phyloP scores from a whole-genome alignment of 129 eudicot species.

The Pittosporum tobira region DNA sequence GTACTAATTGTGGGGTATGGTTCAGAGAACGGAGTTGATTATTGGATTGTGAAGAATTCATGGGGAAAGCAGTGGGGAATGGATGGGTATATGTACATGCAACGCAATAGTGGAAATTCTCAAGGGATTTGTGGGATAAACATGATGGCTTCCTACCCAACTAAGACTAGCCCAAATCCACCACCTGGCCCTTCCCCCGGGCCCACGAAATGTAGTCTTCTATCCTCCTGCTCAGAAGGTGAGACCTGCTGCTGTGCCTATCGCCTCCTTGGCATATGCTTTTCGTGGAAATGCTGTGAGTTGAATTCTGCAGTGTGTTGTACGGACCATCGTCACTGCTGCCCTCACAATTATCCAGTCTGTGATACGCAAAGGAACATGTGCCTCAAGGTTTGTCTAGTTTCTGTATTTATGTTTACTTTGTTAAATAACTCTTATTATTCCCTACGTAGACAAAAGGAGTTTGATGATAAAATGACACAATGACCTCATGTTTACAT shows the following conservation, averaged over 20 bases:
- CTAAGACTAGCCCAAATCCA: constrained; percentile 82
- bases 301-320: constrained; percentile 75
- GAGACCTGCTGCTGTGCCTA: constrained; percentile 84
- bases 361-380: constrained; percentile 51
- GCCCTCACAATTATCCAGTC: constrained; percentile 89
- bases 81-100: constrained; percentile 76
- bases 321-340: constrained; percentile 62
- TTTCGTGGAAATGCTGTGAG: constrained; percentile 82
- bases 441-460: background rate
- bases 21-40: constrained; percentile 75
- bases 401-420: background rate
- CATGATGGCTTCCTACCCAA: constrained; percentile 85
- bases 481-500: background rate
- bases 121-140: constrained; percentile 80
- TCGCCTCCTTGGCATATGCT: constrained; percentile 55
- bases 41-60: constrained; percentile 89
- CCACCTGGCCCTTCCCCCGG: constrained; percentile 66
- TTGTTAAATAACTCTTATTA: background rate
- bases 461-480: background rate
- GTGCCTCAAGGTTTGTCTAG: constrained; percentile 70
- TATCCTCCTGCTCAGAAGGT: constrained; percentile 57
- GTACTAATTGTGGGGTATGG: constrained; percentile 89
- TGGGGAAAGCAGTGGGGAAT: constrained; percentile 91
- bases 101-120: constrained; percentile 49
- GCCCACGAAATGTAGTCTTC: constrained; percentile 59